A percentile compares a stretch with the other conserved stretches of the same genome.
Conservation (phyloP, 768 basidiomycete species). For the Tricholoma sp. region DNA sequence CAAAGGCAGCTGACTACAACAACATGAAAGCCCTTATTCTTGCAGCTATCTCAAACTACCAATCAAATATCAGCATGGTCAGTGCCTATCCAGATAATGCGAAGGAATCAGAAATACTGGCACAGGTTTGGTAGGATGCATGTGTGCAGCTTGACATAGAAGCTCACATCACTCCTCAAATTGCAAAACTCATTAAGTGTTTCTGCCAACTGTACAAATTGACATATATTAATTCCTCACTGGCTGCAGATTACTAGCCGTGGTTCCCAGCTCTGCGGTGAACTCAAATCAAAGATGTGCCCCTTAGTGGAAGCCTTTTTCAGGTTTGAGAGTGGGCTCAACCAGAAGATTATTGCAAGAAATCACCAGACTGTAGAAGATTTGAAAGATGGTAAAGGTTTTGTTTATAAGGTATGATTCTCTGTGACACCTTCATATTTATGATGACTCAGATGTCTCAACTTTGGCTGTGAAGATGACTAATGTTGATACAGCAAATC, state of each 20-base stretch:
- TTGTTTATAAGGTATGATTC: constrained; percentile 13
- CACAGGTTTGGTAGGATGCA: constrained; percentile 10
- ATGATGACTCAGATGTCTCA: background rate
- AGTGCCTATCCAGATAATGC: constrained; percentile 17
- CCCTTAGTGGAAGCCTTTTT: constrained; percentile 13
- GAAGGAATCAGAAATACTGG: constrained; percentile 7
- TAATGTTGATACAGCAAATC: background rate
- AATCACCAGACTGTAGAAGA: constrained; percentile 17
- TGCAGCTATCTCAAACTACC: constrained; percentile 10
- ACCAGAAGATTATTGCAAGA: constrained; percentile 6
- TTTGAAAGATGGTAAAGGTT: constrained; percentile 13
- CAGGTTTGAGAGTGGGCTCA: constrained; percentile 17
- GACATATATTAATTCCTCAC: background rate
- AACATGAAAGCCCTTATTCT: constrained; percentile 14
- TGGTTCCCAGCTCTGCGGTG: constrained; percentile 16
- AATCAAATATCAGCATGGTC: constrained; percentile 13
- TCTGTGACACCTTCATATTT: background rate
- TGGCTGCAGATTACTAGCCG: constrained; percentile 9
- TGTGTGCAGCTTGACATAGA: constrained; percentile 6
- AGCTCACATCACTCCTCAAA: constrained; percentile 5
- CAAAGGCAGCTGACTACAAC: constrained; percentile 12
- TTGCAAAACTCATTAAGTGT: constrained; percentile 15
- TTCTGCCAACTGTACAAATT: background rate
- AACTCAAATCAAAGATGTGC: constrained; percentile 15
- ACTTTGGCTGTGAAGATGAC: background rate